Evolutionary conservation across 306 rosid species (phyloP), one percentile per base, ranked within the genome.

Genomic region (Castanospermum australe): DNA sequence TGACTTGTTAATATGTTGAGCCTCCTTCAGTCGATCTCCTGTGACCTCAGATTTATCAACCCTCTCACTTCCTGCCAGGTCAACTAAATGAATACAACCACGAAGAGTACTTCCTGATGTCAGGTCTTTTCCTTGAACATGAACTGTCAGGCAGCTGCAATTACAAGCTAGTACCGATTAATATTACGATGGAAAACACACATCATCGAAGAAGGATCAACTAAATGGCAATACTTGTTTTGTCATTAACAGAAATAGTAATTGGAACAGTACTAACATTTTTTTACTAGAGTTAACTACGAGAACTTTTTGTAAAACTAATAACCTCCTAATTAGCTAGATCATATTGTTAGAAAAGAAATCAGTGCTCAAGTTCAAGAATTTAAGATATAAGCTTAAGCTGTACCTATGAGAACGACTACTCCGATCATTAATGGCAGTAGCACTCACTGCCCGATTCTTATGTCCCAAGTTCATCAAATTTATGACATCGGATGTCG

Each of bases 61-160:
- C 78, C 99, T 87, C 80, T 96, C 99, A 78, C 99, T 96, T 80
- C 99, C 99, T 70, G 99, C 99, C 75, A 96, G 73, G 86, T 96
- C 98, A 76, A 93, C 97, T 51, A 93, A 82, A 86, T 96, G 98
- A 87, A 96, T 96, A 70, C 93, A 91, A 28, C 99, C 98, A 5
- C 97, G 96, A 63, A 93, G 81, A 41, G 14, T 63, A 42, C 78
- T 79, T 74, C 93, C 92, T 3, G 99, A 88, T 17, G 92, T 75
- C 84, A 85, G 80, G 83, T 90, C 98, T 63, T 63, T 91, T 71
- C 99, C 99, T 76, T 90, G 93, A 83, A 93, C 94, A 86, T 91
- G 97, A 81, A 96, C 97, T 28, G 92, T 96, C 83, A 96, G 82
- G 86, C 99, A 96, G 70, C 99, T 96, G 99, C 88, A 86, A 35